Evolutionary conservation across 2,329 filamentous ascomycete species (phyloP), one percentile per base, ranked within the genome.

Genomic region (Xylaria sp.): DNA sequence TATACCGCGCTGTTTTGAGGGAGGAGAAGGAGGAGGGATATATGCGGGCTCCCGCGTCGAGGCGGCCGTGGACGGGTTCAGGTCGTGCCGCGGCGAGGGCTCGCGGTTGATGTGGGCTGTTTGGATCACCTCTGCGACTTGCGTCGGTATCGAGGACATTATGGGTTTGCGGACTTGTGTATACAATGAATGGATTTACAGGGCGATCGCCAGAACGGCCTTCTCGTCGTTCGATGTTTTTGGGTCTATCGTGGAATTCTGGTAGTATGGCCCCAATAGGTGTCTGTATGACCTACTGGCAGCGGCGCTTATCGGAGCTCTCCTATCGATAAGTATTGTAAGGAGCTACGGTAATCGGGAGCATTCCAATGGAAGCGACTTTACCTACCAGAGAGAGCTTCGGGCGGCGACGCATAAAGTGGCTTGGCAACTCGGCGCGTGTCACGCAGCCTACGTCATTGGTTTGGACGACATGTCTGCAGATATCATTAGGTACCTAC

Each of bases 91-190:
- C 4, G 89, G 83, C 40, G 91, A 92, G 0, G 93, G 93, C 55
- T 87, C 74, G 49, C 80, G 84, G 66, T 92, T 89, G 78, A 97
- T 89, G 73, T 90, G 91, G 35, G 88, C 91, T 15, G 90, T 88
- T 77, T 97, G 94, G 67, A 97, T 81, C 35, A 90, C 90, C 71
- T 92, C 91, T 47, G 92, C 91, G 60, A 94, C 79, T 74, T 95
- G 87, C 23, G 87, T 78, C 25, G 87, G 83, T 17, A 86, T 76
- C 28, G 83, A 60, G n/a, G 62, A 56, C 63, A 62, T 65, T 33
- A n/a, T 38, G 17, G 23, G 4, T 25, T 5, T 17, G 8, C 4
- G 12, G 17, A 7, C 7, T n/a, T n/a, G n/a, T 1, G 28, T 28
- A 25, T 47, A 31, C 28, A 9, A 31, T 31, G 28, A 31, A 5